A percentile compares a stretch with the other conserved stretches of the same genome.
Conservation (phyloP, 2,329 filamentous ascomycete species). For the Tolypocladium ophioglossoides region DNA sequence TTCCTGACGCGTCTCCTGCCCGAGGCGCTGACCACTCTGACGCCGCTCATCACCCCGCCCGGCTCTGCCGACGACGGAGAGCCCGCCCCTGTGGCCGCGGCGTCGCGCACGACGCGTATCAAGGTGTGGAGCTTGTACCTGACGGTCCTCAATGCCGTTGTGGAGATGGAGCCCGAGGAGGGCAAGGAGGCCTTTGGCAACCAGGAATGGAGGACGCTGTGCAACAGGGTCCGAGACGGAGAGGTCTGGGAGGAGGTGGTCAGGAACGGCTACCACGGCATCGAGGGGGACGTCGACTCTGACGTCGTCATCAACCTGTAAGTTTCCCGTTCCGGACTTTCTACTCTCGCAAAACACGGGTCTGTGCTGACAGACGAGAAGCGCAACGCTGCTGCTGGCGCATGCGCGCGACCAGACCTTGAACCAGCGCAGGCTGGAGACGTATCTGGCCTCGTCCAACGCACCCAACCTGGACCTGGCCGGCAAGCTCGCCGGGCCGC, state of each 20-base stretch:
- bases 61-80: constrained; percentile 38
- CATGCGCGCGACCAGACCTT: constrained; percentile 74
- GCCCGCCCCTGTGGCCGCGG: constrained; percentile 65
- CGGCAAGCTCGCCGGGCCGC: constrained; percentile 45
- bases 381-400: constrained; percentile 80
- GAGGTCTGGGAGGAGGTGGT: constrained; percentile 93
- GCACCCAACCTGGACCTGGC: constrained; percentile 64
- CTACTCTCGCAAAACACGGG: background rate
- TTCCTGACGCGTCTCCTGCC: constrained; percentile 90
- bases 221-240: constrained; percentile 76
- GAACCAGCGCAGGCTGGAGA: constrained; percentile 82
- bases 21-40: constrained; percentile 76
- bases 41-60: constrained; percentile 64
- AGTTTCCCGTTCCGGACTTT: constrained; percentile 16
- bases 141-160: constrained; percentile 81
- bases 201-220: constrained; percentile 73
- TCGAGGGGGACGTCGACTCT: constrained; percentile 83
- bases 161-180: constrained; percentile 82
- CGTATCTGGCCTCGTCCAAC: constrained; percentile 70
- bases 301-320: constrained; percentile 88
- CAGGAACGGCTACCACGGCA: constrained; percentile 73
- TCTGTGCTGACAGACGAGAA: constrained; percentile 22
- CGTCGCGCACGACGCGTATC: constrained; percentile 72
- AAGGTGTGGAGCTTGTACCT: constrained; percentile 98
- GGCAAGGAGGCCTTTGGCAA: constrained; percentile 82